phyloP scores from a whole-genome alignment of 2,329 filamentous ascomycete genomes.

The Cladosporium cucumerinum region DNA sequence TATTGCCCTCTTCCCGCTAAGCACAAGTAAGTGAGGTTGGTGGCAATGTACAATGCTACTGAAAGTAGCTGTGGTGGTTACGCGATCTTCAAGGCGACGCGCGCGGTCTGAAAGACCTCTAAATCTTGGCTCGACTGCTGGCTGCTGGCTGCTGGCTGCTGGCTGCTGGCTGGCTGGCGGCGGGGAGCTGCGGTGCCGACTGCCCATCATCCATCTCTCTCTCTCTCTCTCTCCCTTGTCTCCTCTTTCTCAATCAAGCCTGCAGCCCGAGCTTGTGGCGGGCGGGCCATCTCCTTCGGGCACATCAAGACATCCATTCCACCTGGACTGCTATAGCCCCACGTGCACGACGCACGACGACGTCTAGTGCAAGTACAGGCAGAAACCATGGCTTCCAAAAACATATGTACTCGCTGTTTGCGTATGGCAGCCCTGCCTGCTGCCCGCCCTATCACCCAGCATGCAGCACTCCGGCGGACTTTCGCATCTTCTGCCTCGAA shows the following conservation, averaged over 20 bases:
- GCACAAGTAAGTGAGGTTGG: background rate
- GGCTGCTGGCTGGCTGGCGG: background rate
- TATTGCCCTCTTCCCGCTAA: background rate
- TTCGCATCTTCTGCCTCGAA: conserved; percentile 24
- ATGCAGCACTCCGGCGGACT: conserved; percentile 19
- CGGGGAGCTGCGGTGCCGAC: conserved; percentile 2
- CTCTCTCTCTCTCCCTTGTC: too few relatives aligned
- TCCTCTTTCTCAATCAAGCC: background rate
- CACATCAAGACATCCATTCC: conserved; percentile 8
- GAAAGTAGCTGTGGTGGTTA: background rate
- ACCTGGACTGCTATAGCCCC: background rate
- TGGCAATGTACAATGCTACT: conserved; percentile 3
- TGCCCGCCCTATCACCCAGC: conserved; percentile 12
- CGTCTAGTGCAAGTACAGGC: background rate
- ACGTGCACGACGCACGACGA: background rate
- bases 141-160: background rate
- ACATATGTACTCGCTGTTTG: conserved; percentile 27
- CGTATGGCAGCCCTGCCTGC: conserved; percentile 19
- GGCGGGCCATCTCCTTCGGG: conserved; percentile 20
- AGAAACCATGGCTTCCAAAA: conserved; percentile 25
- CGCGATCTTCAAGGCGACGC: conserved; percentile 10
- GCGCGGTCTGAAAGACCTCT: background rate
- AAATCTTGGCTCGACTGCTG: conserved; percentile 6
- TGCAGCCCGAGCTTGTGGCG: background rate
- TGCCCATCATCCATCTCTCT: background rate